Base-by-base conservation (phyloP, 371 early-diverging fungal genomes). In the Mucor plumbeus region DNA sequence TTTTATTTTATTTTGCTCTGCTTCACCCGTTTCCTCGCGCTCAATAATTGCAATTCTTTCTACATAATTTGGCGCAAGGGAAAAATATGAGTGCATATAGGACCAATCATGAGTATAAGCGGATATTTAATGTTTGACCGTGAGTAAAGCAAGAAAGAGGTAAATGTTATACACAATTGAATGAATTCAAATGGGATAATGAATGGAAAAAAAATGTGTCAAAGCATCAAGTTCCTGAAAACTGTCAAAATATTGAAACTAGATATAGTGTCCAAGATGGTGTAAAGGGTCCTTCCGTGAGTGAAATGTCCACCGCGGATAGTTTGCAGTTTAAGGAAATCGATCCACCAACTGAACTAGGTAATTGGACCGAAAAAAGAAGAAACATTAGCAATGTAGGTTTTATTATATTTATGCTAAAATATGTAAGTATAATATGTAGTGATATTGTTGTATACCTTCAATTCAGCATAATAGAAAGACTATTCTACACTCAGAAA, bases 311-410 rank as follows among this genome's bases (percentile, higher is more conserved):
- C 65, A 58, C 71, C 71, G 71, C 71, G 71, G 71, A 53, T 71
- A 63, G 53, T n/a, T 63, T 66, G 66, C 71, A 71, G 67, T 66
- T 17, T 66, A 66, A 54, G 71, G 71, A 62, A 71, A 71, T 71
- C 19, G 33, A 26, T 9, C 47, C 53, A 47, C 19, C 4, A 21
- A 19, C 26, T 13, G 31, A 41, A 53, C 26, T 44, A 64, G 64
- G 64, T 17, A 64, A 64, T 40, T n/a, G 0, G 54, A 17, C 58
- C 64, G 64, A 64, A 41, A 54, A 50, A 43, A 15, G 10, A 17
- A 48, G 50, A 39, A 36, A 26, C 33, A 50, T 47, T 47, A 19
- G 19, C 17, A 47, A 19, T 19, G 9, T 47, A 17, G 9, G 47
- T 0, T 19, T 19, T 6, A 4, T 9, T 47, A 9, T 19, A 7